phyloP scores from a whole-genome alignment of 2,329 filamentous ascomycete species.

The Ascochyta pisi region DNA sequence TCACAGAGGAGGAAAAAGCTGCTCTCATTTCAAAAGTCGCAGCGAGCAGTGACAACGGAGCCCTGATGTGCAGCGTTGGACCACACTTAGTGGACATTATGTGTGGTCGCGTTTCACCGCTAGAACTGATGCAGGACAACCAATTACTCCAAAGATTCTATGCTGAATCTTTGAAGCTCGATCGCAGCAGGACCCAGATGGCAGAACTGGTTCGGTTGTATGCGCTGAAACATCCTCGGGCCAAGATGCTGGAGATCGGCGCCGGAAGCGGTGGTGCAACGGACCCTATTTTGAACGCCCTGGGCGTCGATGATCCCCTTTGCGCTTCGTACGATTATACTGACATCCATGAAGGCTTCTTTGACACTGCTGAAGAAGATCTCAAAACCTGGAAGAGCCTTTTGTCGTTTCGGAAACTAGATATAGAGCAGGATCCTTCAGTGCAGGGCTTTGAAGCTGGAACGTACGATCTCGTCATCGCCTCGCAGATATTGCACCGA shows the following conservation, averaged over 20 bases:
- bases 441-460: slow-evolving; percentile 27
- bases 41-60: neutral
- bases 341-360: slow-evolving; percentile 27
- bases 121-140: slow-evolving; percentile 4
- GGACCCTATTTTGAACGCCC: slow-evolving; percentile 17
- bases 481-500: slow-evolving; percentile 43
- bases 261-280: slow-evolving; percentile 27
- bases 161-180: slow-evolving; percentile 6
- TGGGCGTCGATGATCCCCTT: slow-evolving; percentile 1
- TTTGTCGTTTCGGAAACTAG: slow-evolving; percentile 28
- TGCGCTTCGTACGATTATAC: slow-evolving; percentile 26
- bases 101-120: slow-evolving; percentile 1
- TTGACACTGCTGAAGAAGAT: slow-evolving; percentile 21
- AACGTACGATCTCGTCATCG: slow-evolving; percentile 38
- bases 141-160: slow-evolving; percentile 5
- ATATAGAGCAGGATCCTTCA: slow-evolving; percentile 28
- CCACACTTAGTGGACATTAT: slow-evolving; percentile 7
- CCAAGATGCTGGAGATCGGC: slow-evolving; percentile 22
- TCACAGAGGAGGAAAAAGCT: neutral
- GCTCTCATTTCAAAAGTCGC: slow-evolving; percentile 3
- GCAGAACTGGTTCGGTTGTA: slow-evolving; percentile 4
- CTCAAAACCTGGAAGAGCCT: slow-evolving; percentile 9
- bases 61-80: slow-evolving; percentile 7
- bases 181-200: slow-evolving; percentile 5
- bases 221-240: slow-evolving; percentile 6